Base-by-base conservation (phyloP, 495 filamentous ascomycete species). In the Penicillium canescens region DNA sequence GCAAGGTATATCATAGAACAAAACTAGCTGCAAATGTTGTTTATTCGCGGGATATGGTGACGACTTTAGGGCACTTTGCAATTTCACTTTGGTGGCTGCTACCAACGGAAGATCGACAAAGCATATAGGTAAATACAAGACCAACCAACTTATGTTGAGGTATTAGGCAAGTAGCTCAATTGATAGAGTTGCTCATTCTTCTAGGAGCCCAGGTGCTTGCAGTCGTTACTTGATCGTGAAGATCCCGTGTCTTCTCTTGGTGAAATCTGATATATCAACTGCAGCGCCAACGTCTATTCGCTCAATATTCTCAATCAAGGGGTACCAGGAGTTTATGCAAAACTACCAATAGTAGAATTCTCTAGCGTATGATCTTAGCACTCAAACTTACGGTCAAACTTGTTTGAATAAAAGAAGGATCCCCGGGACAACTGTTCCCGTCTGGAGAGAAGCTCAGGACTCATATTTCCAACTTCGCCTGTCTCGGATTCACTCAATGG, bases 291-390 rank as follows among this genome's bases (percentile, higher is more conserved):
- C 13, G 9, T 12, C 49, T 51, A 51, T 39, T 34, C 39, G 35
- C 33, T 42, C 40, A 20, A 20, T n/a, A 42, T 26, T 43, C n/a
- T 12, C 8, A 51, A 43, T 51, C 49, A 51, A 51, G 49, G 49
- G 49, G 42, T 8, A 26, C 13, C 16, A 33, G 12, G 24, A 18
- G 33, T 36, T 13, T 41, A 36, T 51, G 49, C 49, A 51, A 33
- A 37, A 18, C 24, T 9, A 20, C 34, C 49, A 12, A 51, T 51
- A 51, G 49, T 51, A 13, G n/a, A n/a, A 16, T 12, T 28, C 40
- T 43, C 40, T 26, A 37, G 49, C 49, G 36, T 51, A 43, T 51
- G 49, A 51, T 28, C 28, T 12, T 26, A 42, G 40, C 16, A 24
- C 8, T 42, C 26, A 18, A n/a, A 35, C 11, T 43, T 34, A 43